These are phyloP conservation scores for Pseudonitzschia delicatissima DNA, from an alignment of 108 stramenopile species.

Conservation along the genomic window DNA sequence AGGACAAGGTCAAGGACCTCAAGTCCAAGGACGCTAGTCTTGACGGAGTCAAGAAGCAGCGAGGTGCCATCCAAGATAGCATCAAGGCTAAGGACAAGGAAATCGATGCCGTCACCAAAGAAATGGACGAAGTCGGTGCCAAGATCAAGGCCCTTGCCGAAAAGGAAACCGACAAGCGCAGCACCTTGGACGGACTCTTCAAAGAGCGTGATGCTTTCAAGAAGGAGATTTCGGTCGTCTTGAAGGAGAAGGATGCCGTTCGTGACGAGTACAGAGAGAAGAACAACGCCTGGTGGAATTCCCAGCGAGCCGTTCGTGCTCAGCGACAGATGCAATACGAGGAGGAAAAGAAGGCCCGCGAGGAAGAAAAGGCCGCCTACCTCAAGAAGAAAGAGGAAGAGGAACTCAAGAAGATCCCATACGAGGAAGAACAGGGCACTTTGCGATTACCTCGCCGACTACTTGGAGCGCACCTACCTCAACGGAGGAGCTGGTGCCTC, in stretches of 20 bases:
- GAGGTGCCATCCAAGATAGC: conserved; percentile 52
- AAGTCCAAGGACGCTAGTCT: conserved; percentile 67
- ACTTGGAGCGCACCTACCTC: conserved; percentile 75
- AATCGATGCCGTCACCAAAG: conserved; percentile 74
- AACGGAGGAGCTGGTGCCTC: conserved; percentile 28
- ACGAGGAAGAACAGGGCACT: conserved; percentile 95
- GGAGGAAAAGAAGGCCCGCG: conserved; percentile 82
- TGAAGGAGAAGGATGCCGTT: conserved; percentile 79
- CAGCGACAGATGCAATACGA: conserved; percentile 85
- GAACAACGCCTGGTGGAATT: conserved; percentile 85
- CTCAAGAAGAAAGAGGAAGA: conserved; percentile 90
- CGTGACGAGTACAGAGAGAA: conserved; percentile 64
- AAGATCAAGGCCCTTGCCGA: conserved; percentile 58
- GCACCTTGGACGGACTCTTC: conserved; percentile 58
- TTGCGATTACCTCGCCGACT: conserved; percentile 92
- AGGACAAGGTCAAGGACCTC: conserved; percentile 66
- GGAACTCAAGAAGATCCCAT: conserved; percentile 92
- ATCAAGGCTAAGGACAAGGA: conserved; percentile 84
- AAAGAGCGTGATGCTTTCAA: conserved; percentile 71
- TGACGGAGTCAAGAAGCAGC: conserved; percentile 60
- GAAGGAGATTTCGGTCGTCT: conserved; percentile 66
- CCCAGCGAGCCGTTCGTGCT: conserved; percentile 71
- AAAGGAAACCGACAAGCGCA: conserved; percentile 57
- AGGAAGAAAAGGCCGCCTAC: conserved; percentile 80
- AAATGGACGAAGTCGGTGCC: conserved; percentile 63